A percentile compares a stretch with the other conserved stretches of the same genome.
Conservation (phyloP, 2,329 filamentous ascomycete genomes). For the Cryphonectria nitschkei region DNA sequence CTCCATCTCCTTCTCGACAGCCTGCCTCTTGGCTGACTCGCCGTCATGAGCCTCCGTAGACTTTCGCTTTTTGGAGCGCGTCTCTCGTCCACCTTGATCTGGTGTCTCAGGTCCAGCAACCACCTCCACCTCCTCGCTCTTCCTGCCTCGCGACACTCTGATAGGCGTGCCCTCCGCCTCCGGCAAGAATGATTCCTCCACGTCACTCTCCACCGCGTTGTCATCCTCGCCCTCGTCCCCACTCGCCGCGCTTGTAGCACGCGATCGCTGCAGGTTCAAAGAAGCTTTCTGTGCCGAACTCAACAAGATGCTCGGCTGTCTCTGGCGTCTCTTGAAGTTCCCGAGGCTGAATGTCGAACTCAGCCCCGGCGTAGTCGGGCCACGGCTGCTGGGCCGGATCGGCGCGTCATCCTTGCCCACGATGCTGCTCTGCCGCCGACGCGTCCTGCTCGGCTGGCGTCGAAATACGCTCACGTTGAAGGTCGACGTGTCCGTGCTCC, state of each 20-base stretch:
- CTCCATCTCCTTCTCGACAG: constrained; percentile 28
- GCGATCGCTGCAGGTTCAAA: constrained; percentile 31
- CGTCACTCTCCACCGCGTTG: constrained; percentile 31
- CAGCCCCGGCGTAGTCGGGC: constrained; percentile 51
- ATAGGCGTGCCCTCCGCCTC: constrained; percentile 37
- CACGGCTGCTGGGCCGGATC: constrained; percentile 57
- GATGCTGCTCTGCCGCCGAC: constrained; percentile 53
- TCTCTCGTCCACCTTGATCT: constrained; percentile 16
- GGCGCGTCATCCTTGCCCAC: constrained; percentile 54
- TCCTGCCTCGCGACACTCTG: constrained; percentile 23
- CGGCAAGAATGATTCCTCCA: constrained; percentile 36
- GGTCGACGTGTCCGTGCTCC: constrained; percentile 50
- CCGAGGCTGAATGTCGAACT: constrained; percentile 59
- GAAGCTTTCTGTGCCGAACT: constrained; percentile 49
- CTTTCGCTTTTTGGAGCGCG: constrained; percentile 59
- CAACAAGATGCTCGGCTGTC: constrained; percentile 66
- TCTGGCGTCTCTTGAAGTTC: constrained; percentile 58
- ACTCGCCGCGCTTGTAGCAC: constrained; percentile 31
- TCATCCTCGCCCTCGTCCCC: constrained; percentile 9
- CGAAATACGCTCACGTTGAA: constrained; percentile 53
- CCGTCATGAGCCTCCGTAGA: constrained; percentile 50
- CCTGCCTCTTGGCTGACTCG: constrained; percentile 37
- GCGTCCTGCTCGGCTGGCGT: constrained; percentile 40
- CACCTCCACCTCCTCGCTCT: constrained; percentile 12
- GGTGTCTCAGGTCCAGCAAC: not conserved